These are phyloP conservation scores for Sphagnurus paluster DNA, from an alignment of 1,284 basidiomycete species.

Conservation along the genomic window DNA sequence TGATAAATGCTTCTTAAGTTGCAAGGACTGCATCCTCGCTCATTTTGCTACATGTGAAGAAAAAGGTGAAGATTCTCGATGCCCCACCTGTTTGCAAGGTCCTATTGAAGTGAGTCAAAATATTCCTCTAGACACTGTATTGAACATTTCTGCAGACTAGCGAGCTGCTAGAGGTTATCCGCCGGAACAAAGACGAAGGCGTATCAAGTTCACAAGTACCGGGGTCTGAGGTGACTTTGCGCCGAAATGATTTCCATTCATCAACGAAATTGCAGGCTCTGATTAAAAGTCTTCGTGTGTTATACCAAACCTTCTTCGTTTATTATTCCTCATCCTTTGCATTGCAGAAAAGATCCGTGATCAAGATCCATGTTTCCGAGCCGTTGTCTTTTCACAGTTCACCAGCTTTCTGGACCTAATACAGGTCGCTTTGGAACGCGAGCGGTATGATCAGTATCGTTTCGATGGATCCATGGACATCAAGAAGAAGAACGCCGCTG, in stretches of 20 bases:
- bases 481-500: constrained; percentile 75
- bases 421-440: constrained; percentile 73
- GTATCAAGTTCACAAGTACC: constrained; percentile 38
- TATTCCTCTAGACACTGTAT: background rate
- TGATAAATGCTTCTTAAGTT: constrained; percentile 43
- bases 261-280: constrained; percentile 88
- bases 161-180: constrained; percentile 67
- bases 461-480: constrained; percentile 95
- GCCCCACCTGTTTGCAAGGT: constrained; percentile 68
- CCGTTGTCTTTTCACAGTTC: constrained; percentile 89
- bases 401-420: constrained; percentile 85
- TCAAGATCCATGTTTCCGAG: constrained; percentile 79
- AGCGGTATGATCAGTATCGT: constrained; percentile 75
- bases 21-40: constrained; percentile 80
- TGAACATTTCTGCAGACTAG: constrained; percentile 43
- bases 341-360: constrained; percentile 56
- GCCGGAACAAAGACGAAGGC: constrained; percentile 27
- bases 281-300: constrained; percentile 62
- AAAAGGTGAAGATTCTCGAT: constrained; percentile 65
- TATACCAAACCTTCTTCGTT: constrained; percentile 1
- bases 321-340: background rate
- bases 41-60: constrained; percentile 67
- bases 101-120: constrained; percentile 56
- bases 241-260: constrained; percentile 82
- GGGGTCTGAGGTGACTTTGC: constrained; percentile 53